Percentiles rank a stretch among this genome's conserved stretches.
Evolutionary conservation across 108 stramenopile species (phyloP).

Genomic region (Cyclotella kingstonii): DNA sequence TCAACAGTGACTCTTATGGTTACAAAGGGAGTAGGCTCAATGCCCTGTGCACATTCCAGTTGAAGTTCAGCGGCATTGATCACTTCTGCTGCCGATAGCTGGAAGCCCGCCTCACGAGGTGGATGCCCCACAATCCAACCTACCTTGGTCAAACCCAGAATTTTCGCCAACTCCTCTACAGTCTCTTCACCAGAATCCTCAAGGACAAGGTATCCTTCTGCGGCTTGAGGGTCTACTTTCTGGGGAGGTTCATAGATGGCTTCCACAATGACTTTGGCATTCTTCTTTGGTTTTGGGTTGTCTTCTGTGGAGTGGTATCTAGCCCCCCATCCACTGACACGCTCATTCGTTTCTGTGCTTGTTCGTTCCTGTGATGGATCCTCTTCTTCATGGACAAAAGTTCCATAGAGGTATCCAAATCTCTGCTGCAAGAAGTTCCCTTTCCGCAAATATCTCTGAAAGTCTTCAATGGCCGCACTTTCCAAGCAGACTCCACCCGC

Average conservation of each 20-base stretch:
- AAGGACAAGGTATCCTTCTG: constrained; percentile 84
- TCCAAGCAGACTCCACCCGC: constrained; percentile 64
- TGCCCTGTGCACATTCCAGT: constrained; percentile 92
- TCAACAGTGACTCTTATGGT: constrained; percentile 86
- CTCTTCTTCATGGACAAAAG: constrained; percentile 61
- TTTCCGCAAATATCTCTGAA: constrained; percentile 79
- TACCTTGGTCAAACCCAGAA: constrained; percentile 82
- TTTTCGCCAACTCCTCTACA: constrained; percentile 74
- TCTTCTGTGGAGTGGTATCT: constrained; percentile 10
- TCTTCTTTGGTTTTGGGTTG: constrained; percentile 19
- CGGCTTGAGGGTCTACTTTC: constrained; percentile 68
- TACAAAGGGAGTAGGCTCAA: constrained; percentile 94
- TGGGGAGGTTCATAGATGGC: constrained; percentile 98
- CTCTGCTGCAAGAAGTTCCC: constrained; percentile 89
- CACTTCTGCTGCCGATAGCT: constrained; percentile 85
- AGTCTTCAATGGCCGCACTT: constrained; percentile 55
- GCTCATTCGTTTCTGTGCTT: constrained; percentile 12
- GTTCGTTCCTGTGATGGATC: constrained; percentile 17
- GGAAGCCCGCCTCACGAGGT: constrained; percentile 90
- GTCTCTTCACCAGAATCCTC: constrained; percentile 91
- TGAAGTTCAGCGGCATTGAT: constrained; percentile 94
- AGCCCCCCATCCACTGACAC: constrained; percentile 34
- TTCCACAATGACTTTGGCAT: constrained; percentile 74
- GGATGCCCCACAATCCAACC: constrained; percentile 98
- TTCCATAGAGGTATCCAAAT: constrained; percentile 90